A percentile compares a stretch with the other conserved stretches of the same genome.
These are phyloP conservation scores for Penicillium concentricum DNA, from an alignment of 2,329 filamentous ascomycete species.

Conservation along the genomic window DNA sequence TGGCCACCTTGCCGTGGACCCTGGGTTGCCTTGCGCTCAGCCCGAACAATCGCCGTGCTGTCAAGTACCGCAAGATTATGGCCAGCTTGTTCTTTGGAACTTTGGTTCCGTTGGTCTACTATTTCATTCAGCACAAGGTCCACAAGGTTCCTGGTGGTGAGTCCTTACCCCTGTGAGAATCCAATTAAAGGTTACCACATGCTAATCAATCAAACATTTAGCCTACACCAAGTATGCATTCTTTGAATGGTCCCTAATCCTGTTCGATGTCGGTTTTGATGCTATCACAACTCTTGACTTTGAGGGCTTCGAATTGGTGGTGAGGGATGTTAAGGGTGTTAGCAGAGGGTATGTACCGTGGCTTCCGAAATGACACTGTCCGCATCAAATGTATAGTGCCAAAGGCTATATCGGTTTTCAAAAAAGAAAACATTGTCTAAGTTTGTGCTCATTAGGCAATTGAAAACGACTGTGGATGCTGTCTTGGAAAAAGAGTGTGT, in stretches of 20 bases:
- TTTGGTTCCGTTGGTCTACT: constrained; percentile 87
- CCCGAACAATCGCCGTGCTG: constrained; percentile 75
- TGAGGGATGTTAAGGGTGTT: constrained; percentile 83
- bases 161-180: constrained; percentile 25
- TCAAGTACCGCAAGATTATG: constrained; percentile 86
- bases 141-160: constrained; percentile 89
- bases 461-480: constrained; percentile 47
- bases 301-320: constrained; percentile 77
- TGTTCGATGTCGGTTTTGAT: constrained; percentile 96
- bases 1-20: constrained; percentile 94
- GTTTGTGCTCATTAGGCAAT: constrained; percentile 46
- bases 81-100: constrained; percentile 85
- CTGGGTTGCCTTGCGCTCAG: constrained; percentile 84
- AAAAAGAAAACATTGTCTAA: constrained; percentile 37
- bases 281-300: constrained; percentile 93
- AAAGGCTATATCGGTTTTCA: constrained; percentile 40
- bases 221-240: constrained; percentile 97
- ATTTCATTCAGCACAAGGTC: constrained; percentile 98
- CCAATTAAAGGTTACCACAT: background rate
- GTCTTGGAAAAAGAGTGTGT: constrained; percentile 73
- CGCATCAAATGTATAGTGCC: constrained; percentile 52
- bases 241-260: constrained; percentile 93
- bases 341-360: constrained; percentile 98
- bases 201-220: constrained; percentile 39
- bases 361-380: constrained; percentile 77